A percentile compares a stretch with the other conserved stretches of the same genome.
phyloP scores from a whole-genome alignment of 345 rosid genomes.

The Dimocarpus longan region DNA sequence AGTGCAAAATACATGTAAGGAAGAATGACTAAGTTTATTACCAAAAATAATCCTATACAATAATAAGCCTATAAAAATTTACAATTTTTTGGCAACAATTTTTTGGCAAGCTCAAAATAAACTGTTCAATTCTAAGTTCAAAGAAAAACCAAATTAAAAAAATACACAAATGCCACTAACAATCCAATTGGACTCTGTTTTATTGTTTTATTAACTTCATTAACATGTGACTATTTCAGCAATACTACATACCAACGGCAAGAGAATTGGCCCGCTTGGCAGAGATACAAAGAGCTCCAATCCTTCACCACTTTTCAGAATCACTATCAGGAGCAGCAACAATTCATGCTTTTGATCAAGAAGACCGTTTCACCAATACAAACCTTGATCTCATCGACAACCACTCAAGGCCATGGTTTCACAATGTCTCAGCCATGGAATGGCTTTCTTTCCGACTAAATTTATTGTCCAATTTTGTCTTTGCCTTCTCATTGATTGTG shows the following conservation, averaged over 20 bases:
- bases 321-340: constrained; percentile 88
- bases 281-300: constrained; percentile 84
- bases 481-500: constrained; percentile 83
- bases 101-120: neutral
- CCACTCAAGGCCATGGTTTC: constrained; percentile 96
- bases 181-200: neutral
- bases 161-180: neutral
- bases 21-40: neutral
- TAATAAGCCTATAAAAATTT: neutral
- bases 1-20: neutral
- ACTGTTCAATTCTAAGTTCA: neutral
- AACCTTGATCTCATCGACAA: constrained; percentile 72
- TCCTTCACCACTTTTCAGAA: constrained; percentile 95
- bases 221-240: constrained; percentile 40
- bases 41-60: neutral
- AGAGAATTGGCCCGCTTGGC: constrained; percentile 88
- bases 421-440: constrained; percentile 83
- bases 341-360: constrained; percentile 84
- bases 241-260: constrained; percentile 91
- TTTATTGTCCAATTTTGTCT: constrained; percentile 82
- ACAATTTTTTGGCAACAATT: neutral
- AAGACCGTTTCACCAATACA: constrained; percentile 57
- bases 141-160: neutral
- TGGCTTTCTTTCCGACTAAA: constrained; percentile 95
- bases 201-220: neutral